Evolutionary conservation across 805 yeast species (phyloP), one percentile per base, ranked within the genome.

Genomic region (Metschnikowia gelsemii): DNA sequence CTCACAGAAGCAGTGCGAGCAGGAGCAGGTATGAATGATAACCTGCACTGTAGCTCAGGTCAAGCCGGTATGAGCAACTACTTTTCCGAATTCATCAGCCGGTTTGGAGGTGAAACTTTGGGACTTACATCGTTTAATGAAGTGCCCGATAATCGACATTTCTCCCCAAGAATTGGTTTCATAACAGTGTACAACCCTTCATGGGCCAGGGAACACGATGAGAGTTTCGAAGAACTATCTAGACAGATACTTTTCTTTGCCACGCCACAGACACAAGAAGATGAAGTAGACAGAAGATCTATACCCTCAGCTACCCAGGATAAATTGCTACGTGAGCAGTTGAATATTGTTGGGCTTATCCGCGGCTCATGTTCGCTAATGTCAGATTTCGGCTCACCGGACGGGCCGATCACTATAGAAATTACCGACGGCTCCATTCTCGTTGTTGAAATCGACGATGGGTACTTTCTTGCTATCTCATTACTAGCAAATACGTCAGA

Each of bases 331-430:
- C 39, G 50, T 9, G 64, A 62, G 28, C 63, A 63, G 29, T 32
- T 68, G 22, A 57, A 62, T 22, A 42, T 61, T 2, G 47, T 70
- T 8, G 73, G 75, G 0, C 45, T 70, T 13, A 50, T 67, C 8
- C 58, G 68, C 32, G 74, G 74, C 3, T 56, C 67, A 2, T 57
- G 55, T 32, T 58, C 67, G 18, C 54, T 70, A 33, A 57, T 59
- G 7, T 37, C 45, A 3, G 62, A 56, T 24, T 66, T 68, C 41
- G 50, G 47, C 13, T 21, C 40, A 9, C 16, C 36, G 4, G 33
- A 41, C 9, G 43, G 40, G 21, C 51, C 55, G 3, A 48, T 50
- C n/a, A 52, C 59, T 3, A 59, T 68, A 5, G 54, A 55, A 32
- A 46, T 63, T 0, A 38, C 58, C 7, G 54, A 52, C 12, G 59